phyloP scores from a whole-genome alignment of 805 yeast genomes.

The Metschnikowia vanudenii region DNA sequence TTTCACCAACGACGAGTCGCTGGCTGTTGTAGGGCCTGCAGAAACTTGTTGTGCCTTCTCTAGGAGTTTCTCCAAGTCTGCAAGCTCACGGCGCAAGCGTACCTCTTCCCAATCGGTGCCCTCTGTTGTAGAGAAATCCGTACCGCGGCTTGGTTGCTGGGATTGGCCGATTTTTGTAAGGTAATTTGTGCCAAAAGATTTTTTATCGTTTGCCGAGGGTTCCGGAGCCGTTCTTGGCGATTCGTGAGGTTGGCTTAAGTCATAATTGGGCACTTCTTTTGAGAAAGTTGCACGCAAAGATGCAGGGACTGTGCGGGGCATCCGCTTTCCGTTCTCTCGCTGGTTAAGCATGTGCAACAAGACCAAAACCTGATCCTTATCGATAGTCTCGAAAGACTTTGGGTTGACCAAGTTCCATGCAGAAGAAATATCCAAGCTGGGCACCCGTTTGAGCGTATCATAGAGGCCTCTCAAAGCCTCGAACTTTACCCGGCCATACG shows the following conservation, averaged over 20 bases:
- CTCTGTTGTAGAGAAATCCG: slow-evolving; percentile 68
- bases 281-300: slow-evolving; percentile 88
- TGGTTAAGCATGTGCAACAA: slow-evolving; percentile 90
- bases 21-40: slow-evolving; percentile 2
- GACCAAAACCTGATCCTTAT: slow-evolving; percentile 87
- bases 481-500: slow-evolving; percentile 76
- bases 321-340: slow-evolving; percentile 76
- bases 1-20: slow-evolving; percentile 32
- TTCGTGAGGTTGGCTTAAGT: slow-evolving; percentile 34
- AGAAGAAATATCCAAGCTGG: slow-evolving; percentile 77
- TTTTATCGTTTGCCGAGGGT: slow-evolving; percentile 23
- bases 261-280: slow-evolving; percentile 76
- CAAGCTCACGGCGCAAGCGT: slow-evolving; percentile 72
- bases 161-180: slow-evolving; percentile 55
- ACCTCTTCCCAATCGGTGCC: slow-evolving; percentile 95
- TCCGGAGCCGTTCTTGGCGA: slow-evolving; percentile 13
- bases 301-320: slow-evolving; percentile 95
- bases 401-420: slow-evolving; percentile 98
- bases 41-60: slow-evolving; percentile 43
- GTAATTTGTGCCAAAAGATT: slow-evolving; percentile 54
- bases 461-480: slow-evolving; percentile 70
- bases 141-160: slow-evolving; percentile 46
- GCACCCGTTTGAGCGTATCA: slow-evolving; percentile 65
- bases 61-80: slow-evolving; percentile 68
- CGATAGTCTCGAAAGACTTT: slow-evolving; percentile 79